A percentile compares a stretch with the other conserved stretches of the same genome.
These are phyloP conservation scores for Dictyostelium citrinum DNA, from an alignment of 78 protist species.

Conservation along the genomic window DNA sequence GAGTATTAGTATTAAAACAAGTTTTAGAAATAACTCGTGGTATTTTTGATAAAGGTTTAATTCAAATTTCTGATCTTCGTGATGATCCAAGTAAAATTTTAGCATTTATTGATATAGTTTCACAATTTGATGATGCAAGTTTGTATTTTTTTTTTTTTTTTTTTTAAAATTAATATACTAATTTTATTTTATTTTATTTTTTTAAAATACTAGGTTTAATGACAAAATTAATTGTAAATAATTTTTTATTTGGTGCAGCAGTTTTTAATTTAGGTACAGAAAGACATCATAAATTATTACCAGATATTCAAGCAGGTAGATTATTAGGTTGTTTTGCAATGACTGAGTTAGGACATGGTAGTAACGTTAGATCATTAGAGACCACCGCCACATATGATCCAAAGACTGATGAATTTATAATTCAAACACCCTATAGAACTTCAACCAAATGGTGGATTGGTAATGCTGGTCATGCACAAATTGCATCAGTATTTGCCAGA, in stretches of 20 bases:
- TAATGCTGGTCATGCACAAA: conserved; percentile 60
- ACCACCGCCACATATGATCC: conserved; percentile 87
- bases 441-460: conserved; percentile 84
- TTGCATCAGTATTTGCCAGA: conserved; percentile 71
- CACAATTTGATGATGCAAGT: conserved; percentile 70
- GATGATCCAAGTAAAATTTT: conserved; percentile 46
- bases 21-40: neutral
- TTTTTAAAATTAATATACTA: neutral
- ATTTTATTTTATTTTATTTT: neutral
- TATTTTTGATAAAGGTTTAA: conserved; percentile 28
- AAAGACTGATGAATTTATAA: conserved; percentile 67
- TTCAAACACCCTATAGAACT: conserved; percentile 74
- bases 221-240: conserved; percentile 68
- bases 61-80: conserved; percentile 29
- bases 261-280: conserved; percentile 69
- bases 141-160: neutral
- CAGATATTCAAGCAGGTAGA: conserved; percentile 54
- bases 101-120: conserved; percentile 34
- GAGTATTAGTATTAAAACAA: conserved; percentile 24
- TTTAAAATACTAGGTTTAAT: neutral
- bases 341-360: conserved; percentile 88
- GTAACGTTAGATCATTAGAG: conserved; percentile 85
- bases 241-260: conserved; percentile 66
- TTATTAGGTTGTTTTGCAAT: conserved; percentile 84
- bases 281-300: conserved; percentile 58